phyloP scores from a whole-genome alignment of 305 asterid genomes.

The Solanum hybrid region DNA sequence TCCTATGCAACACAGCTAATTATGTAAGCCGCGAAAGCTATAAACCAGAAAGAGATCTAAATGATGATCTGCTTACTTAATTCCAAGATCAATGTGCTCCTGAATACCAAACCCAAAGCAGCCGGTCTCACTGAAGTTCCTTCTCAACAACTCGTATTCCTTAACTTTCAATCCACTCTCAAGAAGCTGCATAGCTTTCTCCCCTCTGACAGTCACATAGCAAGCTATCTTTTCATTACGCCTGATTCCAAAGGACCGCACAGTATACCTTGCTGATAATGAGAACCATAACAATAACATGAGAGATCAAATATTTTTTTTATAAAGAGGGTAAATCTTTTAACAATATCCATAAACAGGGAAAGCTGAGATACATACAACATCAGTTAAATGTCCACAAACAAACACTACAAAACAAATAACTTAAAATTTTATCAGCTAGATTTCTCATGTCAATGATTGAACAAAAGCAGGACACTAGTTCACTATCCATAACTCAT shows the following conservation, averaged over 20 bases:
- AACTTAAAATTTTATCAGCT: no score
- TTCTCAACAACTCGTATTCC: slow-evolving; percentile 60
- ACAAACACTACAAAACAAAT: background rate
- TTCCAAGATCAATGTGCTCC: slow-evolving; percentile 34
- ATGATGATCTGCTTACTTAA: slow-evolving; percentile 15
- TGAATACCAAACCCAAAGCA: slow-evolving; percentile 36
- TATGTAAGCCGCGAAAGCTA: background rate
- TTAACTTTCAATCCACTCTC: slow-evolving; percentile 87
- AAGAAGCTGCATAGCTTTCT: slow-evolving; percentile 79
- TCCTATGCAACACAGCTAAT: background rate
- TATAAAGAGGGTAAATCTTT: background rate
- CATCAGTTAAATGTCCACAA: background rate
- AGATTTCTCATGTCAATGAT: no score
- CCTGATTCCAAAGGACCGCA: slow-evolving; percentile 72
- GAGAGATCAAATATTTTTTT: background rate
- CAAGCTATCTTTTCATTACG: slow-evolving; percentile 73
- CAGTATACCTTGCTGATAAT: slow-evolving; percentile 63
- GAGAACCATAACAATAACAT: background rate
- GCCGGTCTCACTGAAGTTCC: slow-evolving; percentile 44
- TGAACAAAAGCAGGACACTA: background rate
- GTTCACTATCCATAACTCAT: background rate
- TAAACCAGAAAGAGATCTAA: background rate
- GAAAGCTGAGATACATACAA: background rate
- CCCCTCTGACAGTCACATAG: slow-evolving; percentile 75
- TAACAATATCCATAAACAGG: background rate